Evolutionary conservation across 768 basidiomycete species (phyloP).

Genomic region (Lactarius trivialis): DNA sequence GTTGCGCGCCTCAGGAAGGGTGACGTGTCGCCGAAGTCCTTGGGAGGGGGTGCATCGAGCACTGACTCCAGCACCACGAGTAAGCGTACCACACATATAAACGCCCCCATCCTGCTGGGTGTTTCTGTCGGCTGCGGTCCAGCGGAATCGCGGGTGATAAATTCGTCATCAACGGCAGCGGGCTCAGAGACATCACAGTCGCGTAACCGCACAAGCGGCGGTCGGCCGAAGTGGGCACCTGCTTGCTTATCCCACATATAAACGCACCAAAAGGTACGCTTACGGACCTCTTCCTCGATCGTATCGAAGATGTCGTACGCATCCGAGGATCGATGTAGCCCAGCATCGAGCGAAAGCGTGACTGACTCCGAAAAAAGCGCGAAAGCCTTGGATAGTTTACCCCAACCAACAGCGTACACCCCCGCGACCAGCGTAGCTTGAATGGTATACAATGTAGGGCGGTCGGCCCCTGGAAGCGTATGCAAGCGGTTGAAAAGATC

Average conservation of each 20-base stretch:
- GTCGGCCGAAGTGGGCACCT: slow-evolving; percentile 81
- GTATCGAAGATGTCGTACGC: slow-evolving; percentile 83
- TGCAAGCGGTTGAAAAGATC: slow-evolving; percentile 81
- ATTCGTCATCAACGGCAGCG: slow-evolving; percentile 81
- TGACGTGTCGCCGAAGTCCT: slow-evolving; percentile 52
- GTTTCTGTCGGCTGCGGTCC: slow-evolving; percentile 60
- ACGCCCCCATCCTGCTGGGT: slow-evolving; percentile 74
- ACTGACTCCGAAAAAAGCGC: slow-evolving; percentile 80
- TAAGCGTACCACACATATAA: slow-evolving; percentile 67
- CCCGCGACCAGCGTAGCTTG: slow-evolving; percentile 90
- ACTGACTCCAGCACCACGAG: slow-evolving; percentile 88
- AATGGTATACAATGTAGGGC: slow-evolving; percentile 86
- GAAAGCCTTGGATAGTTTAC: slow-evolving; percentile 82
- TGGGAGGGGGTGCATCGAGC: slow-evolving; percentile 71
- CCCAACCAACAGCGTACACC: slow-evolving; percentile 86
- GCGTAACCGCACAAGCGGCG: slow-evolving; percentile 76
- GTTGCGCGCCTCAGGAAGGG: slow-evolving; percentile 76
- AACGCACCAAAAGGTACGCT: slow-evolving; percentile 94
- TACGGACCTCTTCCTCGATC: slow-evolving; percentile 86
- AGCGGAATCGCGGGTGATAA: slow-evolving; percentile 68
- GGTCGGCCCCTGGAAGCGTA: slow-evolving; percentile 83
- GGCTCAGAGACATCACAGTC: slow-evolving; percentile 94
- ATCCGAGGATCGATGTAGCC: slow-evolving; percentile 81
- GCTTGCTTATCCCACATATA: slow-evolving; percentile 97
- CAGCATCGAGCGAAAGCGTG: slow-evolving; percentile 83